These are phyloP conservation scores for Yamadazyma philogaea DNA, from an alignment of 805 yeast genomes.

Conservation along the genomic window DNA sequence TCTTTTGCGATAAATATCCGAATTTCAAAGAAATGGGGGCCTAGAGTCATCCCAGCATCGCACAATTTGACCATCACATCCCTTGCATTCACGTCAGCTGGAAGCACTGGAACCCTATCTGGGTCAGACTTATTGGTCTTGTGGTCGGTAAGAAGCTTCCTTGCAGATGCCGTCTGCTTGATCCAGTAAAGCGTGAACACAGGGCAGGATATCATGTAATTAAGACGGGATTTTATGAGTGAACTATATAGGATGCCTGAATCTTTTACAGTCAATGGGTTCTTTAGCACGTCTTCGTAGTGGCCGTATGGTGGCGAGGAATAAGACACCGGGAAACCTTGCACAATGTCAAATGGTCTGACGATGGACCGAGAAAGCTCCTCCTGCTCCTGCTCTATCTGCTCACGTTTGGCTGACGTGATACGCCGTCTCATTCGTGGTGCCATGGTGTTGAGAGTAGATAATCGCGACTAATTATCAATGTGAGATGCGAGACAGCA, in stretches of 20 bases:
- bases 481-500: background rate
- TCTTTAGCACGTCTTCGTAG: conserved; percentile 48
- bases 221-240: conserved; percentile 65
- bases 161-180: conserved; percentile 58
- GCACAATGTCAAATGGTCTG: conserved; percentile 64
- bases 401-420: conserved; percentile 39
- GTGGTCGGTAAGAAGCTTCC: conserved; percentile 32
- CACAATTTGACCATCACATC: conserved; percentile 88
- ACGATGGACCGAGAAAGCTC: conserved; percentile 34
- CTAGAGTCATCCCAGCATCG: conserved; percentile 68
- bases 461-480: background rate
- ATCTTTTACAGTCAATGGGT: conserved; percentile 69
- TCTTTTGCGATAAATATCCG: conserved; percentile 83
- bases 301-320: conserved; percentile 60
- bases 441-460: conserved; percentile 18
- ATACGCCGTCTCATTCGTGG: conserved; percentile 45
- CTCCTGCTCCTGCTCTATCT: conserved; percentile 41
- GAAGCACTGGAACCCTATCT: conserved; percentile 33
- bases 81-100: conserved; percentile 52
- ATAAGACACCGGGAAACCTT: conserved; percentile 65
- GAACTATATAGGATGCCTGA: conserved; percentile 71
- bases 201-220: conserved; percentile 54
- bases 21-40: conserved; percentile 80
- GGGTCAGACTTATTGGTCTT: conserved; percentile 16
- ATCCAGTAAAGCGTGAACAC: conserved; percentile 83